Evolutionary conservation across 805 yeast species (phyloP), one percentile per base, ranked within the genome.

Genomic region (Suhomyces faveliae): DNA sequence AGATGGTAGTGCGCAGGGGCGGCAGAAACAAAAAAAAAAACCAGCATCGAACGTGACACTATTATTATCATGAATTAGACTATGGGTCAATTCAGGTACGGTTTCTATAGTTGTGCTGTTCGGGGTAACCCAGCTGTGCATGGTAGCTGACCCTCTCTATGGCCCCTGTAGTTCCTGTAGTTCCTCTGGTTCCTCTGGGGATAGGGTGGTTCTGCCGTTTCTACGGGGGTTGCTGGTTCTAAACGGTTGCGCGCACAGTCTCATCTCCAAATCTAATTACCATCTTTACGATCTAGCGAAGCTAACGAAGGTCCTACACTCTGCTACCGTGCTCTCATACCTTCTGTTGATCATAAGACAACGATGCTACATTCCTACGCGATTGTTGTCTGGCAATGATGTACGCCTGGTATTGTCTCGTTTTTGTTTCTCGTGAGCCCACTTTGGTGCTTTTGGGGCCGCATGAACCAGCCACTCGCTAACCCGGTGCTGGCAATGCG

Each of bases 1-100:
- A 39, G 22, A 30, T 37, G 25, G 40, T 33, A 33, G 37, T 33
- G 37, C 37, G 21, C 37, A 17, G 37, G 37, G 37, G 21, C 37
- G 15, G 15, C 37, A 33, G n/a, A 33, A 33, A 20, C 30, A 7
- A 33, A 33, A 17, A 10, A 6, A 7, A 33, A 10, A 11, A 17
- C 37, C 37, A 33, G 37, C 37, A 33, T 33, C n/a, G 15, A 33
- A n/a, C 11, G 3, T 7, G 37, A 33, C 37, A 33, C 37, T 17
- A 15, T 15, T 33, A 15, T 15, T 33, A 20, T 7, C 37, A 17
- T 15, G n/a, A 17, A 9, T 15, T 17, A 20, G 37, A 33, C 15
- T 17, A 20, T 17, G 3, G 21, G 21, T 33, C 37, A 33, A 33
- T 9, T 33, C 20, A 20, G 10, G 6, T 10, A 7, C 27, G 10